These are phyloP conservation scores for Aspergillus sp. DNA, from an alignment of 2,329 filamentous ascomycete genomes.

Conservation along the genomic window DNA sequence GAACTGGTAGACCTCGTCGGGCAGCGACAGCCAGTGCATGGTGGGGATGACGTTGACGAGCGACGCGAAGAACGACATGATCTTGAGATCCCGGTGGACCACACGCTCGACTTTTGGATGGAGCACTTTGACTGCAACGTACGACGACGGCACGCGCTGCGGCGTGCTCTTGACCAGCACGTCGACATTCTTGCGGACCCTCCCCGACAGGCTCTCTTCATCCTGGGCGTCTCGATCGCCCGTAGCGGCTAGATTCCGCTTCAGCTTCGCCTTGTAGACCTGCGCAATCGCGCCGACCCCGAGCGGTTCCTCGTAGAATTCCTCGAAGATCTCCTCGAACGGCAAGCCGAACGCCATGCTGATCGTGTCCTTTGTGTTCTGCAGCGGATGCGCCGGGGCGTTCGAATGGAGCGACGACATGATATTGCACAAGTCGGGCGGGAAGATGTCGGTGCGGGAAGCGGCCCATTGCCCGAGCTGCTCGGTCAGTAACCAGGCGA, in stretches of 20 bases:
- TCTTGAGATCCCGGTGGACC: slow-evolving; percentile 80
- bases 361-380: slow-evolving; percentile 68
- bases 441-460: slow-evolving; percentile 92
- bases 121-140: slow-evolving; percentile 92
- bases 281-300: slow-evolving; percentile 96
- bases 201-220: slow-evolving; percentile 51
- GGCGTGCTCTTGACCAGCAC: slow-evolving; percentile 79
- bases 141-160: slow-evolving; percentile 73
- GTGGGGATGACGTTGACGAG: slow-evolving; percentile 80
- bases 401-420: slow-evolving; percentile 95
- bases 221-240: slow-evolving; percentile 48
- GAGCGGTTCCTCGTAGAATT: slow-evolving; percentile 80
- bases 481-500: slow-evolving; percentile 1
- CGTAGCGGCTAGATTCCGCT: slow-evolving; percentile 61
- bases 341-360: slow-evolving; percentile 65
- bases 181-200: slow-evolving; percentile 73
- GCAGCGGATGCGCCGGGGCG: slow-evolving; percentile 81
- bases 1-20: slow-evolving; percentile 88
- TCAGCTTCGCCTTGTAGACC: slow-evolving; percentile 91
- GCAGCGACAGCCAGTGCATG: slow-evolving; percentile 93
- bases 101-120: slow-evolving; percentile 85
- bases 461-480: slow-evolving; percentile 96
- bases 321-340: slow-evolving; percentile 91
- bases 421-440: slow-evolving; percentile 77
- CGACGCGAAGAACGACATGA: slow-evolving; percentile 87